Base-by-base conservation (phyloP, 805 yeast species). In the Scheffersomyces stipitis region DNA sequence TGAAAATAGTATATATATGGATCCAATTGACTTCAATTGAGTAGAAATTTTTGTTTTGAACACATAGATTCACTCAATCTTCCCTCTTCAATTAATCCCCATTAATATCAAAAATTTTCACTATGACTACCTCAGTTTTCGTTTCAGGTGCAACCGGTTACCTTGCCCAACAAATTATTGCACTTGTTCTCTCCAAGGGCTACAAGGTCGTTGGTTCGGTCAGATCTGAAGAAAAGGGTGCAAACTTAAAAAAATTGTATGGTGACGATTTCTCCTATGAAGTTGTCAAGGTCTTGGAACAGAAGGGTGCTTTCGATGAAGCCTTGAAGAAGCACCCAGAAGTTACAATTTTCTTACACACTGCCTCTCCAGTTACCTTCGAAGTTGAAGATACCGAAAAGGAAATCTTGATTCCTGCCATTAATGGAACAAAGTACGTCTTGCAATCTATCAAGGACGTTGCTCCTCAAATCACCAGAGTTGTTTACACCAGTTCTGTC, bases 401-500 rank as follows among this genome's bases (percentile, higher is more conserved):
- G 22, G 80, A 71, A 30, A 64, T 75, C 46, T 51, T 78, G 17
- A 54, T 58, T 12, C 85, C 86, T 7, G 84, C 86, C 3, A 67
- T 76, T 12, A 54, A 67, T 29, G 85, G 85, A 33, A 76, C 83
- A 5, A 56, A 56, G 33, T 69, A 71, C 45, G 62, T 77, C 39
- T 61, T 80, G 51, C 52, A 60, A 12, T 66, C 78, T 3, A 62
- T 74, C 34, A 58, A 64, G 45, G 47, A 54, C 18, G 66, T 58
- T 44, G 79, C 75, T 13, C 68, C 74, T 7, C 63, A 69, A 38
- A 69, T 75, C 22, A 66, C 66, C 33, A 62, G 69, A 30, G 73
- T 79, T 23, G 80, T 79, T 15, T 44, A 75, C n/a, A 80, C 85
- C 1, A 78, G 77, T 3, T 72, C 78, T 3, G 73, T 64, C 46